Percentiles rank a stretch among this genome's conserved stretches.
phyloP scores from a whole-genome alignment of 2,329 filamentous ascomycete species.

The Mycosphaerella arachidis region DNA sequence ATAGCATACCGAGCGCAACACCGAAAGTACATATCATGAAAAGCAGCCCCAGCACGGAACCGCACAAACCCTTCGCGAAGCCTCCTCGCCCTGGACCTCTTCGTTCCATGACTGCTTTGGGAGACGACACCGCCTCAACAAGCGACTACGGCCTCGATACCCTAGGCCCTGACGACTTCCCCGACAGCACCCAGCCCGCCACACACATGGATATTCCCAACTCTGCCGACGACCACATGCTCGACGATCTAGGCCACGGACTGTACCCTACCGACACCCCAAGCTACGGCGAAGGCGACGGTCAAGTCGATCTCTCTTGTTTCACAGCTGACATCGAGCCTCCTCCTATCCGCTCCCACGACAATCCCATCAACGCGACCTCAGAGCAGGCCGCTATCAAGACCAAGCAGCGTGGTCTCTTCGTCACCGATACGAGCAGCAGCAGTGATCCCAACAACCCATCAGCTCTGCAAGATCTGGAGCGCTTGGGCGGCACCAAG shows the following conservation, averaged over 20 bases:
- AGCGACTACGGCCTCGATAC: slow-evolving; percentile 22
- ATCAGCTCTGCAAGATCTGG: background rate
- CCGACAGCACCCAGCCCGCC: slow-evolving; percentile 1
- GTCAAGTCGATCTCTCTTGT: background rate
- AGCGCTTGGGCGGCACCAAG: background rate
- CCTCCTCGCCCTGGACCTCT: background rate
- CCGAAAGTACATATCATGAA: slow-evolving; percentile 17
- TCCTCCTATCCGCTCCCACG: background rate
- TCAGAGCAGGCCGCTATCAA: no score
- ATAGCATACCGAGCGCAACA: slow-evolving; percentile 22
- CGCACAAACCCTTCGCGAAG: background rate
- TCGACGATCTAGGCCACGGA: slow-evolving; percentile 9
- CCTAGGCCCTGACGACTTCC: slow-evolving; percentile 14
- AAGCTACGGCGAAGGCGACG: background rate
- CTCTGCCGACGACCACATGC: slow-evolving; percentile 19
- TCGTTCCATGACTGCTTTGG: background rate
- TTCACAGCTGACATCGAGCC: background rate
- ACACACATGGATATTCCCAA: slow-evolving; percentile 1
- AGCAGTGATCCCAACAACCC: background rate
- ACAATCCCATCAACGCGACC: no score
- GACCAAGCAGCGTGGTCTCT: slow-evolving; percentile 1
- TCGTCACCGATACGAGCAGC: slow-evolving; percentile 11
- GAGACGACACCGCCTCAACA: slow-evolving; percentile 2
- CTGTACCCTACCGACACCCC: background rate
- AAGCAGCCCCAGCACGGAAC: background rate